These are phyloP conservation scores for Phytophthora chlamydospora DNA, from an alignment of 352 stramenopile genomes.

Conservation along the genomic window DNA sequence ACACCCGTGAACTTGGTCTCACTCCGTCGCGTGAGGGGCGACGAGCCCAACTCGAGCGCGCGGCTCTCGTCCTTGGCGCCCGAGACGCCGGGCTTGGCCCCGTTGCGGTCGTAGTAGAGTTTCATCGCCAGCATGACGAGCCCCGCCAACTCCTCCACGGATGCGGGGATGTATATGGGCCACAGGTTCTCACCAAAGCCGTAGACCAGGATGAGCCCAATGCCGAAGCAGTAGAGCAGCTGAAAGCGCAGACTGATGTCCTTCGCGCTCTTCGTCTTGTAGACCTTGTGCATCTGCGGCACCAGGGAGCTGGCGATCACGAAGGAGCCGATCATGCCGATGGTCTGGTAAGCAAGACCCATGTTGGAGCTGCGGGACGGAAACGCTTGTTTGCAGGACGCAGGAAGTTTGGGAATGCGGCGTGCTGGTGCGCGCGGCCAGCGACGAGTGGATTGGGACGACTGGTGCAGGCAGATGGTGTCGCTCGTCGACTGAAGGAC, in stretches of 20 bases:
- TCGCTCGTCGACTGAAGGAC: slow-evolving; percentile 17
- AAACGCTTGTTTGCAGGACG: neutral
- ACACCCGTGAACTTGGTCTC: slow-evolving; percentile 29
- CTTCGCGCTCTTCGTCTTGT: slow-evolving; percentile 62
- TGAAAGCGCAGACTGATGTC: slow-evolving; percentile 63
- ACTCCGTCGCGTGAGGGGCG: slow-evolving; percentile 23
- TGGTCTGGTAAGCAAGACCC: slow-evolving; percentile 51
- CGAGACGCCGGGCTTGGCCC: slow-evolving; percentile 5
- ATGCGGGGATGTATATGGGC: slow-evolving; percentile 63
- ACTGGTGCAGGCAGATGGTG: slow-evolving; percentile 20
- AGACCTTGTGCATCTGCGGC: slow-evolving; percentile 66
- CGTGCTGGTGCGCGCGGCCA: slow-evolving; percentile 5
- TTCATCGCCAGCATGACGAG: slow-evolving; percentile 53
- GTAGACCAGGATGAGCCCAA: slow-evolving; percentile 51
- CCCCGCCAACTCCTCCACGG: slow-evolving; percentile 45
- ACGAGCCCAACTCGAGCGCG: slow-evolving; percentile 19
- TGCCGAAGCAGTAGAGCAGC: slow-evolving; percentile 47
- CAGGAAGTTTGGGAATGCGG: slow-evolving; percentile 23
- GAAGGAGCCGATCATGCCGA: slow-evolving; percentile 66
- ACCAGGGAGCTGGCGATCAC: slow-evolving; percentile 64
- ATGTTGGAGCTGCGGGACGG: slow-evolving; percentile 13
- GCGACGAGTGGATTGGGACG: slow-evolving; percentile 15
- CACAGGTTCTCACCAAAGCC: slow-evolving; percentile 55
- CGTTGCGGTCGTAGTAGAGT: slow-evolving; percentile 33
- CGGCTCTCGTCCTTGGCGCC: slow-evolving; percentile 22